These are phyloP conservation scores for Phytophthora macrochlamydospora DNA, from an alignment of 352 stramenopile genomes.

Conservation along the genomic window DNA sequence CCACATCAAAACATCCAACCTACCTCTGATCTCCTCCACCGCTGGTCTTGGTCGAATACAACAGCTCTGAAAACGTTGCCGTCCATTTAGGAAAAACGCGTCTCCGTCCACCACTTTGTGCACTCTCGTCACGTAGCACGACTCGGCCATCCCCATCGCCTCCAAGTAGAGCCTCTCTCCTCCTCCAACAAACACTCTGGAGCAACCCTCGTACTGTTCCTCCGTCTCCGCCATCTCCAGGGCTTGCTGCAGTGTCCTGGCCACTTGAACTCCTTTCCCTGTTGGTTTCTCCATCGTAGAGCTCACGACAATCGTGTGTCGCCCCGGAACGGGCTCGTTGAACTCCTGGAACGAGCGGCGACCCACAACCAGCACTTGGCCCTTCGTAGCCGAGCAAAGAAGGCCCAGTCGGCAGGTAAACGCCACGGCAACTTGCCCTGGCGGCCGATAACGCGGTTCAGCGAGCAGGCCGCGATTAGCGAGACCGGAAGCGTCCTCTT, in stretches of 20 bases:
- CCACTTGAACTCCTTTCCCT: conserved; percentile 32
- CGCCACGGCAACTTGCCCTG: conserved; percentile 61
- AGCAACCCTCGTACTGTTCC: conserved; percentile 41
- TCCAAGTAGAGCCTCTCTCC: conserved; percentile 67
- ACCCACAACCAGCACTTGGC: conserved; percentile 70
- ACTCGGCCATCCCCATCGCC: conserved; percentile 54
- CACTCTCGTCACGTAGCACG: conserved; percentile 70
- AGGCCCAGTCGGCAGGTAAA: conserved; percentile 71
- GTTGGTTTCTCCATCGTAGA: conserved; percentile 16
- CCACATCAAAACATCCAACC: background rate
- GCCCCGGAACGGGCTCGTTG: conserved; percentile 43
- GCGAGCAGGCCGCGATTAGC: conserved; percentile 70
- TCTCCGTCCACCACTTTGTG: conserved; percentile 56
- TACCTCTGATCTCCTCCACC: conserved; percentile 30
- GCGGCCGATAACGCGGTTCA: conserved; percentile 72
- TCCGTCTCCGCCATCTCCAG: conserved; percentile 40
- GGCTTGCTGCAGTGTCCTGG: conserved; percentile 46
- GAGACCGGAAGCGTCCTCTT: conserved; percentile 42
- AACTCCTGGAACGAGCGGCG: conserved; percentile 67
- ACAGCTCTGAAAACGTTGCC: conserved; percentile 37
- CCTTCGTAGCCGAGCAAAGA: conserved; percentile 60
- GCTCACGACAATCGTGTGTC: conserved; percentile 66
- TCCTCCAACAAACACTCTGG: conserved; percentile 65
- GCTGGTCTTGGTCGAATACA: conserved; percentile 37
- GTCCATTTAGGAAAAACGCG: conserved; percentile 66